phyloP scores from a whole-genome alignment of 108 stramenopile species.

The Skeletonema tropicum region DNA sequence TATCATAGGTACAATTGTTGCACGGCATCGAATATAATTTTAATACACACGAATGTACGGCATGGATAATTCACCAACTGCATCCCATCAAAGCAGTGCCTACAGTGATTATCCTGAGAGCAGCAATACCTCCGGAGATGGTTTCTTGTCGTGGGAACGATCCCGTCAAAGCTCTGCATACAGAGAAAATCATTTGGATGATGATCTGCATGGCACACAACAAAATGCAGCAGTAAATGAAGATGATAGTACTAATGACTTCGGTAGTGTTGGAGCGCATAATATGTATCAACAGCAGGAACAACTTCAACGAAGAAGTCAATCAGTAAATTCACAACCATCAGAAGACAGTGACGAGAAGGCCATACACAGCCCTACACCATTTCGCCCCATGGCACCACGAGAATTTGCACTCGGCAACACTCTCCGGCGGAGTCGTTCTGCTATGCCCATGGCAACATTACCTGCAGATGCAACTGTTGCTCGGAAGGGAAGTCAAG shows the following conservation, averaged over 20 bases:
- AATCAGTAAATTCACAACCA: background rate
- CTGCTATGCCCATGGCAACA: constrained; percentile 10
- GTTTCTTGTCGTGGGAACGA: background rate
- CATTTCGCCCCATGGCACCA: constrained; percentile 46
- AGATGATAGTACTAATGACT: background rate
- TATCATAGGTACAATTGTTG: too few species aligned
- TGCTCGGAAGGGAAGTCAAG: background rate
- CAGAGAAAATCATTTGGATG: background rate
- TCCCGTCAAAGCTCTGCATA: constrained; percentile 4
- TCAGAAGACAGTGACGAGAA: constrained; percentile 2
- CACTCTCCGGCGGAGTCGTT: constrained; percentile 8
- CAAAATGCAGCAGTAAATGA: background rate
- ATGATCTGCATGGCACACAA: background rate
- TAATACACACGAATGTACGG: background rate
- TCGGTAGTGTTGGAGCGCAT: background rate
- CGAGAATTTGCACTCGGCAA: constrained; percentile 38
- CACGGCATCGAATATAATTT: too few species aligned
- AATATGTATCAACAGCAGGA: constrained; percentile 1
- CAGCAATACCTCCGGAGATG: background rate
- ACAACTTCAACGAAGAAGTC: background rate
- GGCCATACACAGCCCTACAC: constrained; percentile 22
- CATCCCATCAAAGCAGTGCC: background rate
- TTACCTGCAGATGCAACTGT: background rate
- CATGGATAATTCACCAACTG: background rate
- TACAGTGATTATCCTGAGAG: constrained; percentile 1